Conservation (phyloP, 1,284 basidiomycete species). For the Inonotus hispidus region DNA sequence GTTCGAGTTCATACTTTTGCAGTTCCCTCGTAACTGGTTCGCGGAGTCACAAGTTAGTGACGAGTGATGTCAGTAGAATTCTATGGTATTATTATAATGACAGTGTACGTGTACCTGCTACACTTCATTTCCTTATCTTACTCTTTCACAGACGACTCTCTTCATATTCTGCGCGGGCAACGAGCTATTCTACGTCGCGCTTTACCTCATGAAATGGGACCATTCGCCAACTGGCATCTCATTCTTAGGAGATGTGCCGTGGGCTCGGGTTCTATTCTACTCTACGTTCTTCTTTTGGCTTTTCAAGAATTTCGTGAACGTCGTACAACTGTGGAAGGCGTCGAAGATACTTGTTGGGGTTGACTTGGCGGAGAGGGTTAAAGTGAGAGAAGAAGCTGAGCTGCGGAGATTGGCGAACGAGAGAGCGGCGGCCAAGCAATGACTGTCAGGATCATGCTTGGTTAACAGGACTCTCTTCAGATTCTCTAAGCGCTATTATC, state of each 20-base stretch:
- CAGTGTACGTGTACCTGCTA: constrained; percentile 50
- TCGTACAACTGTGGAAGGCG: constrained; percentile 98
- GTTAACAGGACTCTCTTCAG: neutral
- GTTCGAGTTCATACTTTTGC: constrained; percentile 10
- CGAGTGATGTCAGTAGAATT: constrained; percentile 87
- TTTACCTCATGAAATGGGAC: constrained; percentile 93
- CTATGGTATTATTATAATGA: constrained; percentile 94
- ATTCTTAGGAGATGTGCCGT: constrained; percentile 51
- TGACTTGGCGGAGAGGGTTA: constrained; percentile 78
- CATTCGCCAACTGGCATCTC: constrained; percentile 51
- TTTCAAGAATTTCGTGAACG: constrained; percentile 90
- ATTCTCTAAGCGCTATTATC: constrained; percentile 3
- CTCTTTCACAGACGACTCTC: constrained; percentile 57
- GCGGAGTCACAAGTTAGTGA: constrained; percentile 88
- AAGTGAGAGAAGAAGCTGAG: constrained; percentile 48
- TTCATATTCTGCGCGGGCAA: constrained; percentile 97
- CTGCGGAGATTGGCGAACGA: constrained; percentile 20
- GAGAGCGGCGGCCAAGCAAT: neutral
- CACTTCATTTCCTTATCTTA: neutral
- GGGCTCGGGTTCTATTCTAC: constrained; percentile 73
- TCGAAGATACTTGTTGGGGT: constrained; percentile 92
- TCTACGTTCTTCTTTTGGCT: constrained; percentile 70
- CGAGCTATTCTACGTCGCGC: constrained; percentile 93
- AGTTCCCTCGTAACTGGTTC: constrained; percentile 94
- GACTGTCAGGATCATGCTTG: neutral